These are phyloP conservation scores for Dalbergia oliveri DNA, from an alignment of 306 rosid genomes.

Conservation along the genomic window DNA sequence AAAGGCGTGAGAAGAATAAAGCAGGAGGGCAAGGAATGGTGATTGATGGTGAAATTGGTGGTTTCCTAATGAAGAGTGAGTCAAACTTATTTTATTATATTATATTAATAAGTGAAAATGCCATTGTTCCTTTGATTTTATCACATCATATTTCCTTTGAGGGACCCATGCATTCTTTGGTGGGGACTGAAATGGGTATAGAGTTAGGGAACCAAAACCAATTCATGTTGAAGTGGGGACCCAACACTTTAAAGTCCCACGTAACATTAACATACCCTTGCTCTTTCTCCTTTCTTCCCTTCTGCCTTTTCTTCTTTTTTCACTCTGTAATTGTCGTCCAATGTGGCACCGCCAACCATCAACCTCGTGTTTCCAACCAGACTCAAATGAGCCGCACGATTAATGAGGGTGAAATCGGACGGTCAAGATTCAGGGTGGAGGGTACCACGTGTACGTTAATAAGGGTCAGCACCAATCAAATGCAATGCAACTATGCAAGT, in stretches of 20 bases:
- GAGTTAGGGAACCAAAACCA: constrained; percentile 21
- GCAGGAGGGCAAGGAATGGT: neutral
- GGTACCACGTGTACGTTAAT: neutral
- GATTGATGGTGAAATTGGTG: constrained; percentile 38
- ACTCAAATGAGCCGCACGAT: constrained; percentile 2
- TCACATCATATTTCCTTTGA: neutral
- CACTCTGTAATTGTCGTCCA: neutral
- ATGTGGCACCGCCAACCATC: constrained; percentile 38
- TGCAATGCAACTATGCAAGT: too few species aligned
- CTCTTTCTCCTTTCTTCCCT: neutral
- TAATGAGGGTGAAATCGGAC: neutral
- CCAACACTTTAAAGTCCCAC: constrained; percentile 29
- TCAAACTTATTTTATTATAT: constrained; percentile 29
- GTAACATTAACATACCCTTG: neutral
- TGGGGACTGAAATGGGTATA: neutral
- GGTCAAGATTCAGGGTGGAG: neutral
- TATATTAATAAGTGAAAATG: too few species aligned
- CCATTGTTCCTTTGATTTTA: neutral
- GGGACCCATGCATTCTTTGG: constrained; percentile 1
- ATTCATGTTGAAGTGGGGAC: constrained; percentile 31
- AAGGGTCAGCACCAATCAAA: too few species aligned
- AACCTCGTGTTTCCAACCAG: constrained; percentile 11
- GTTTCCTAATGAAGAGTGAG: constrained; percentile 15
- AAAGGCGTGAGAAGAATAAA: constrained; percentile 20
- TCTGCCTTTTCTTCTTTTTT: neutral